These are phyloP conservation scores for Fusarium sp. DNA, from an alignment of 2,329 filamentous ascomycete species.

Conservation along the genomic window DNA sequence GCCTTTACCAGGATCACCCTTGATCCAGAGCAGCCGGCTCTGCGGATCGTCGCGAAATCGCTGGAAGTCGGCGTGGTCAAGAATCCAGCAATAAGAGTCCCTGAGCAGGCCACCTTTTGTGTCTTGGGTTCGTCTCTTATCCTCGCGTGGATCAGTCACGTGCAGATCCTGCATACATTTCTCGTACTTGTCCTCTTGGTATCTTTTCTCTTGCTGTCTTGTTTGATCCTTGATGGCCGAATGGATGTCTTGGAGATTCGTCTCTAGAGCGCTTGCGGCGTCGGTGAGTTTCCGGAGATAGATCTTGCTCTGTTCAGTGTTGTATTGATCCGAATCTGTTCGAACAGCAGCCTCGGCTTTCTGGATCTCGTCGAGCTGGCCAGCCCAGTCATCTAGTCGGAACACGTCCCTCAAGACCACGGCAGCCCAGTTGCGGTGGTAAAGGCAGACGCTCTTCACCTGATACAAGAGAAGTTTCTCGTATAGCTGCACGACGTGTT, in stretches of 20 bases:
- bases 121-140: conserved; percentile 52
- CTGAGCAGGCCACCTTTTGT: conserved; percentile 50
- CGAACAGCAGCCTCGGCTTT: not conserved
- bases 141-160: conserved; percentile 47
- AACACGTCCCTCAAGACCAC: not conserved
- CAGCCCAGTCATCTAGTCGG: not conserved
- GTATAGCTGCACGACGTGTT: conserved; percentile 1
- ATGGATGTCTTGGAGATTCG: not conserved
- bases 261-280: not conserved
- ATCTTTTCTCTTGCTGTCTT: not conserved
- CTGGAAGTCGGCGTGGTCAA: conserved; percentile 43
- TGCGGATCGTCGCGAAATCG: conserved; percentile 1
- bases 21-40: conserved; percentile 44
- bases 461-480: conserved; percentile 7
- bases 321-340: not conserved
- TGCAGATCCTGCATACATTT: conserved; percentile 44
- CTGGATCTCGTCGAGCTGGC: not conserved
- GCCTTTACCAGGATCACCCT: conserved; percentile 49
- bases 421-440: not conserved
- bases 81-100: conserved; percentile 53
- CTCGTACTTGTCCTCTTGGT: not conserved
- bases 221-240: not conserved
- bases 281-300: not conserved
- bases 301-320: not conserved
- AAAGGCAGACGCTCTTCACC: conserved; percentile 4